Conservation (phyloP, 345 rosid species). For the Heritiera fomes region DNA sequence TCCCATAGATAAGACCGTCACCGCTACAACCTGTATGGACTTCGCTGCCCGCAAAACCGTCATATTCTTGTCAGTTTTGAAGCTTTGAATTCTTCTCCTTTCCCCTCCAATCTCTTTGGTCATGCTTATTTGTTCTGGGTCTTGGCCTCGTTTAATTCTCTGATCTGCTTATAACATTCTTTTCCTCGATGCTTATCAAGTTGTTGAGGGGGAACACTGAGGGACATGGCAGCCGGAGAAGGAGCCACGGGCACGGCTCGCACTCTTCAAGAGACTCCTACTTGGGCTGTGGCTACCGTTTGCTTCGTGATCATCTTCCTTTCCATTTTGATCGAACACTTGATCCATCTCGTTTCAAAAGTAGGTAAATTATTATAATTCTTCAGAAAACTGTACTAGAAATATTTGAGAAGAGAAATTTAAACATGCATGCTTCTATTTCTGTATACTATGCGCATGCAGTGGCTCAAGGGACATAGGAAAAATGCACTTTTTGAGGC, state of each 20-base stretch:
- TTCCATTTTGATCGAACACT: conserved; percentile 58
- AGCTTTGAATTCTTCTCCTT: neutral
- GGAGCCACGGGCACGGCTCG: conserved; percentile 19
- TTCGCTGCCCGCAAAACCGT: neutral
- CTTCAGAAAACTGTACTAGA: neutral
- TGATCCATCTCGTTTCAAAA: conserved; percentile 54
- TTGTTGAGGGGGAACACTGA: neutral
- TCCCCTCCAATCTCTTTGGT: neutral
- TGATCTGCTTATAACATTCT: neutral
- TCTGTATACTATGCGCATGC: conserved; percentile 9
- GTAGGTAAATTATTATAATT: conserved; percentile 32
- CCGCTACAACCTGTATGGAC: neutral
- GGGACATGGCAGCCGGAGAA: conserved; percentile 25
- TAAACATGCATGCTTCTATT: neutral
- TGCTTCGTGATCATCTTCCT: conserved; percentile 57
- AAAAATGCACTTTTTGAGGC: conserved; percentile 64
- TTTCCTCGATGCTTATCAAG: neutral
- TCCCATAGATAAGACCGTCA: neutral
- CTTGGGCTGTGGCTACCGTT: conserved; percentile 81
- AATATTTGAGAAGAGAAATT: neutral
- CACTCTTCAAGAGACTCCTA: conserved; percentile 62
- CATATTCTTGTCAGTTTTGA: neutral
- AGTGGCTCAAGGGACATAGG: conserved; percentile 65
- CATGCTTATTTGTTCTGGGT: neutral
- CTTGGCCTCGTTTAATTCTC: neutral